Evolutionary conservation across 2,329 filamentous ascomycete genomes (phyloP).

Genomic region (Aureobasidium namibiae): DNA sequence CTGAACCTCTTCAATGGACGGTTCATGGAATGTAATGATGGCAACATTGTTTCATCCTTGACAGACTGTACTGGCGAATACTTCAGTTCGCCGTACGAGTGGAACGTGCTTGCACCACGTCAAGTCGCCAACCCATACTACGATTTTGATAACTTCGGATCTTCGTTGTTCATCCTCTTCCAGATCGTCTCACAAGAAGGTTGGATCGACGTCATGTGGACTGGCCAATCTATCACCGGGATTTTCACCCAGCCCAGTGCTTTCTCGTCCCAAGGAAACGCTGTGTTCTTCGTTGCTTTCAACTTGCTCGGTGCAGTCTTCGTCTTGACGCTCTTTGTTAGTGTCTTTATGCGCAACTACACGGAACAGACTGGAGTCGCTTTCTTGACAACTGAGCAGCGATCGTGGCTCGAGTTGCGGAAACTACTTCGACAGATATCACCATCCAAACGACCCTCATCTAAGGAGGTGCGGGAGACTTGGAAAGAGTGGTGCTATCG

Average conservation of each 20-base stretch:
- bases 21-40: slow-evolving; percentile 74
- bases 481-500: slow-evolving; percentile 96
- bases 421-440: slow-evolving; percentile 89
- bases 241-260: slow-evolving; percentile 62
- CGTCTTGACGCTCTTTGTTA: slow-evolving; percentile 93
- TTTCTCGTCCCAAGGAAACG: slow-evolving; percentile 70
- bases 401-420: slow-evolving; percentile 90
- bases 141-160: slow-evolving; percentile 91
- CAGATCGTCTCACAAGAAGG: slow-evolving; percentile 98
- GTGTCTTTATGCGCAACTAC: slow-evolving; percentile 99
- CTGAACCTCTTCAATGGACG: slow-evolving; percentile 85
- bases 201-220: slow-evolving; percentile 89
- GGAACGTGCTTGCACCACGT: slow-evolving; percentile 76
- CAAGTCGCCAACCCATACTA: slow-evolving; percentile 75
- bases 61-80: slow-evolving; percentile 80
- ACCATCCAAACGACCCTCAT: slow-evolving; percentile 85
- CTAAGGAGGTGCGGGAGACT: slow-evolving; percentile 58
- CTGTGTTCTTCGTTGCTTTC: slow-evolving; percentile 90
- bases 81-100: slow-evolving; percentile 66
- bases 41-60: slow-evolving; percentile 47
- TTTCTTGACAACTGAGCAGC: slow-evolving; percentile 88
- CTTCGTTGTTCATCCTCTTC: slow-evolving; percentile 90
- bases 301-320: slow-evolving; percentile 95
- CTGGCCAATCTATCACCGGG: slow-evolving; percentile 73
- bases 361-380: slow-evolving; percentile 97